Evolutionary conservation across 345 rosid species (phyloP), one percentile per base, ranked within the genome.

Genomic region (Populus deltoides): DNA sequence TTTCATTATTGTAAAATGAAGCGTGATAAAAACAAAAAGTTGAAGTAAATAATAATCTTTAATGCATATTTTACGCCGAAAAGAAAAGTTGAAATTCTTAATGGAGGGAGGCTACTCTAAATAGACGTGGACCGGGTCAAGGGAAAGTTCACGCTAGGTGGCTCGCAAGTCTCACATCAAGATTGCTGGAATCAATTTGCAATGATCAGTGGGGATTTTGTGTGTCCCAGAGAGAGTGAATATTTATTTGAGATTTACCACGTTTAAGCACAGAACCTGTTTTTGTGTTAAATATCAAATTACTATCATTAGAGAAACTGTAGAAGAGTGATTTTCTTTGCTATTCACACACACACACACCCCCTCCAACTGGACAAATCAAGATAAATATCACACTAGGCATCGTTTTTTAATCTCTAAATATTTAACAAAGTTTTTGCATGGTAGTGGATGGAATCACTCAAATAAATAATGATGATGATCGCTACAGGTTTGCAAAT

Each of bases 141-240:
- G 63, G 59, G n/a, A 57, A 57, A 57, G 63, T 10, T 57, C 8
- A 11, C 63, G 12, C 29, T 57, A 24, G 3, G 12, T 8, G 63
- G 63, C 63, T 57, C 63, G 41, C 41, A 5, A 69, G 78, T 74
- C 74, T 31, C 25, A 9, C 13, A 3, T 53, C 31, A 67, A 5
- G 70, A 68, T 70, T 35, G 10, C 55, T 47, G 59, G 15, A 74
- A 74, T 74, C 73, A 49, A 69, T 68, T 15, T 61, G 57, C 39
- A 68, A 74, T 79, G 75, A 66, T 61, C 9, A 57, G 2, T 45
- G 18, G 51, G 68, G 70, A 79, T 79, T 27, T 61, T 69, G 74
- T 45, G 75, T 68, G 69, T 18, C 78, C 70, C 74, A 15, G n/a
- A 43, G 27, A 45, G 53, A 79, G 68, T 71, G 66, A 45, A 41